Evolutionary conservation across 2,329 filamentous ascomycete species (phyloP).

Genomic region (Cladosporium cucumerinum): DNA sequence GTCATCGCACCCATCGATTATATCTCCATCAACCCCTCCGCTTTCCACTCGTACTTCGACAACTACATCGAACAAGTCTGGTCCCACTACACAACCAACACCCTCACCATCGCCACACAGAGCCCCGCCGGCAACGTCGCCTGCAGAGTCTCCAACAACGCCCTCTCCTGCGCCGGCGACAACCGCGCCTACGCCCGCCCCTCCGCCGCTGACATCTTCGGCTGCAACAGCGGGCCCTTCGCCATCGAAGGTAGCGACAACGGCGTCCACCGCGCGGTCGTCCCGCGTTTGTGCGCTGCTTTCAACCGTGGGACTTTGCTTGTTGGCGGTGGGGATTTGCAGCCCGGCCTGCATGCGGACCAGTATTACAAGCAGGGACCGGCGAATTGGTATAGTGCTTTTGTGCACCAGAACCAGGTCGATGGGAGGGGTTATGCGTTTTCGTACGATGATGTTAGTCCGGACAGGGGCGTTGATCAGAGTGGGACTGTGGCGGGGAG

Average conservation of each 20-base stretch:
- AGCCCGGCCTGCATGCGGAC: conserved; percentile 41
- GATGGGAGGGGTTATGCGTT: conserved; percentile 65
- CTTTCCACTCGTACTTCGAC: conserved; percentile 51
- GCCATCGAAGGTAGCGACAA: conserved; percentile 40
- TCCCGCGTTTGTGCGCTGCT: conserved; percentile 71
- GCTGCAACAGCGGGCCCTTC: conserved; percentile 64
- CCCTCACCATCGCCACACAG: conserved; percentile 64
- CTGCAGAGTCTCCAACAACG: conserved; percentile 44
- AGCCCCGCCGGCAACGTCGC: conserved; percentile 51
- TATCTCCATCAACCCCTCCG: conserved; percentile 41
- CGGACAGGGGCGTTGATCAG: conserved; percentile 52
- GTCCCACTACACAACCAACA: conserved; percentile 44
- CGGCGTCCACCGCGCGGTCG: conserved; percentile 54
- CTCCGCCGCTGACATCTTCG: conserved; percentile 62
- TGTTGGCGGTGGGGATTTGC: conserved; percentile 44
- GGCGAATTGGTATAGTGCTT: conserved; percentile 54
- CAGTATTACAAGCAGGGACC: conserved; percentile 45
- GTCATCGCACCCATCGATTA: conserved; percentile 42
- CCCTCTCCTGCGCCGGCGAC: conserved; percentile 43
- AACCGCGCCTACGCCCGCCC: conserved; percentile 54
- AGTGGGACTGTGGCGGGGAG: conserved; percentile 46
- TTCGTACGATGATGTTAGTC: conserved; percentile 66
- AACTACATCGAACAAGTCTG: conserved; percentile 52
- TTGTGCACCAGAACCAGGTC: conserved; percentile 58
- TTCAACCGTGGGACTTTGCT: conserved; percentile 72